These are phyloP conservation scores for Xylariaceae sp. DNA, from an alignment of 2,329 filamentous ascomycete species.

Conservation along the genomic window DNA sequence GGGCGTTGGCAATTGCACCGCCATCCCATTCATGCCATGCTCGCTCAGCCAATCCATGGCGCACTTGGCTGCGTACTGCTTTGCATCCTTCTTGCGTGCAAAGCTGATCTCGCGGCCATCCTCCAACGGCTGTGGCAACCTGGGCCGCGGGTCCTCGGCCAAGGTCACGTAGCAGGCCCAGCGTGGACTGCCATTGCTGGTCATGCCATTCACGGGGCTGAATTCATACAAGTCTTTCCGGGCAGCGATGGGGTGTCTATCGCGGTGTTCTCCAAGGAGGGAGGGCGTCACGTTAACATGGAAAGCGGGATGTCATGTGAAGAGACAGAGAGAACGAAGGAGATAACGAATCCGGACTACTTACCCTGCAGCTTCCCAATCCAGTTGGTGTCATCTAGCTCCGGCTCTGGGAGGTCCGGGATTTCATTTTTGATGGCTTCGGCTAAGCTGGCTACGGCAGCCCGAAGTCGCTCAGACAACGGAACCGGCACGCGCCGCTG, in stretches of 20 bases:
- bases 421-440: conserved; percentile 16
- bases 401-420: conserved; percentile 21
- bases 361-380: conserved; percentile 36
- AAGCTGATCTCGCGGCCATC: conserved; percentile 34
- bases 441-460: conserved; percentile 39
- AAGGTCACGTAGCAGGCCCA: conserved; percentile 30
- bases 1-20: conserved; percentile 18
- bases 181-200: conserved; percentile 8
- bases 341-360: conserved; percentile 5
- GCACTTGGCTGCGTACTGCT: conserved; percentile 47
- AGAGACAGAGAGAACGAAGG: neutral
- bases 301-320: conserved; percentile 11
- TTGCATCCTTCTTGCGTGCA: conserved; percentile 48
- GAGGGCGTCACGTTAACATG: conserved; percentile 25
- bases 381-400: conserved; percentile 35
- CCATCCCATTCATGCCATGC: conserved; percentile 8
- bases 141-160: conserved; percentile 19
- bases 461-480: conserved; percentile 36
- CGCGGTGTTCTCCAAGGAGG: neutral
- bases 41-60: conserved; percentile 40
- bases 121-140: conserved; percentile 22
- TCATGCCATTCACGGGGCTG: neutral
- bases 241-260: conserved; percentile 22
- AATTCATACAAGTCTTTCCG: too few species aligned
- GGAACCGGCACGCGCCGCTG: conserved; percentile 38